A percentile compares a stretch with the other conserved stretches of the same genome.
Conservation (phyloP, 345 rosid species). For the Rhizophora apiculata region DNA sequence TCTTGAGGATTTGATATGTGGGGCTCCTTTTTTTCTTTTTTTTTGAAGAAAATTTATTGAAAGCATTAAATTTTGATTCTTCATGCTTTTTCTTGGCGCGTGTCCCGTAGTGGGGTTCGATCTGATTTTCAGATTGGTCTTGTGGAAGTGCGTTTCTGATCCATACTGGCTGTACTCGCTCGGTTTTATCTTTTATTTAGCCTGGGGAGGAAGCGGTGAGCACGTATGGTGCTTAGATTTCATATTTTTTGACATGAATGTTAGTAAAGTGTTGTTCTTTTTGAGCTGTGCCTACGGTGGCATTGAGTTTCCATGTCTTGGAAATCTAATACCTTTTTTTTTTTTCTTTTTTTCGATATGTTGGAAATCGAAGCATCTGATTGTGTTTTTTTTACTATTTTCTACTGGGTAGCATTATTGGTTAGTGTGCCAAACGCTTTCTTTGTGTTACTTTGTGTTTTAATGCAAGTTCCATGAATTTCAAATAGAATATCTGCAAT, state of each 20-base stretch:
- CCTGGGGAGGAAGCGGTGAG: conserved; percentile 4
- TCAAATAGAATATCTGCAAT: neutral
- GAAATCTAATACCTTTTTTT: conserved; percentile 4
- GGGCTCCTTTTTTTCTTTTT: neutral
- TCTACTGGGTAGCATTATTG: neutral
- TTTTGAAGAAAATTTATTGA: neutral
- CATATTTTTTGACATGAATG: conserved; percentile 7
- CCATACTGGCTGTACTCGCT: conserved; percentile 22
- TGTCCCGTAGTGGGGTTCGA: conserved; percentile 19
- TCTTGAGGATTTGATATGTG: neutral
- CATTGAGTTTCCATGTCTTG: conserved; percentile 14
- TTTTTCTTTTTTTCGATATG: too few species aligned
- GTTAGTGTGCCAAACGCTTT: conserved; percentile 1
- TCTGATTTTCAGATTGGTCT: conserved; percentile 28
- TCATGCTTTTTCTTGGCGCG: conserved; percentile 7
- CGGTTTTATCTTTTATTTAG: conserved; percentile 18
- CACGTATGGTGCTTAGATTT: conserved; percentile 12
- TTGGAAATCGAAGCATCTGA: neutral
- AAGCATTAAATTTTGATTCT: conserved; percentile 5
- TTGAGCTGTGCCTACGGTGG: neutral
- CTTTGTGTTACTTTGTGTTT: neutral
- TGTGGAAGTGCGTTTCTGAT: neutral
- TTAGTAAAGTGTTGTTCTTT: neutral
- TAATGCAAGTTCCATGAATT: neutral
- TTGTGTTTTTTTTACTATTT: neutral